Percentiles rank a stretch among this genome's conserved stretches.
Evolutionary conservation across 306 rosid species (phyloP).

Genomic region (Quercus rubra): DNA sequence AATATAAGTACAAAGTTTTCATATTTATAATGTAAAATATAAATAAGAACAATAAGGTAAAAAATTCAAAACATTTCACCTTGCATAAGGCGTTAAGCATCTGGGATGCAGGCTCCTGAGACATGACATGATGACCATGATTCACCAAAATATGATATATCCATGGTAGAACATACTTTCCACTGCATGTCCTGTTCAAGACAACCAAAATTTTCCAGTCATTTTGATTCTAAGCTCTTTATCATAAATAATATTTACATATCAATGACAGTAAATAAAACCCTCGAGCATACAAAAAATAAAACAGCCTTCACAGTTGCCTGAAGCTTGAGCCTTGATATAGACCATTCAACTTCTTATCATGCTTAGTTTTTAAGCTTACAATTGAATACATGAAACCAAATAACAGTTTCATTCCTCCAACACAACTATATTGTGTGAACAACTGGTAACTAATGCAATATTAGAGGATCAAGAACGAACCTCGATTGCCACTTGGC

Average conservation of each 20-base stretch:
- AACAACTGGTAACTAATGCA: background rate
- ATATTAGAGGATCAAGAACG: conserved; percentile 19
- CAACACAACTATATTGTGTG: background rate
- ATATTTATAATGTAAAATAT: conserved; percentile 15
- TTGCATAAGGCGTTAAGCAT: conserved; percentile 59
- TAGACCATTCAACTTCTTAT: background rate
- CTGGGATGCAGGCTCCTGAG: conserved; percentile 37
- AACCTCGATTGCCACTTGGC: conserved; percentile 81
- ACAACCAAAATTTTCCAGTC: conserved; percentile 6
- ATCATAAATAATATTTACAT: background rate
- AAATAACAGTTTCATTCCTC: background rate
- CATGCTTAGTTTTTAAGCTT: background rate
- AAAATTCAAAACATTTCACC: conserved; percentile 34
- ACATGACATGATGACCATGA: conserved; percentile 53
- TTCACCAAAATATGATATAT: conserved; percentile 65
- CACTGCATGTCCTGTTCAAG: conserved; percentile 54
- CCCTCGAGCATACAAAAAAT: conserved; percentile 1
- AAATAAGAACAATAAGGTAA: background rate
- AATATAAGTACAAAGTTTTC: background rate
- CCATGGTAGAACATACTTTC: conserved; percentile 81
- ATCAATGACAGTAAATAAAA: background rate
- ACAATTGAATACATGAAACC: background rate
- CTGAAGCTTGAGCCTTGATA: background rate
- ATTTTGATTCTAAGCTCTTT: background rate
- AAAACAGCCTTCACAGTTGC: background rate